Evolutionary conservation across 169 alveolate genomes (phyloP), one percentile per base, ranked within the genome.

Genomic region (Eimeria maxima): DNA sequence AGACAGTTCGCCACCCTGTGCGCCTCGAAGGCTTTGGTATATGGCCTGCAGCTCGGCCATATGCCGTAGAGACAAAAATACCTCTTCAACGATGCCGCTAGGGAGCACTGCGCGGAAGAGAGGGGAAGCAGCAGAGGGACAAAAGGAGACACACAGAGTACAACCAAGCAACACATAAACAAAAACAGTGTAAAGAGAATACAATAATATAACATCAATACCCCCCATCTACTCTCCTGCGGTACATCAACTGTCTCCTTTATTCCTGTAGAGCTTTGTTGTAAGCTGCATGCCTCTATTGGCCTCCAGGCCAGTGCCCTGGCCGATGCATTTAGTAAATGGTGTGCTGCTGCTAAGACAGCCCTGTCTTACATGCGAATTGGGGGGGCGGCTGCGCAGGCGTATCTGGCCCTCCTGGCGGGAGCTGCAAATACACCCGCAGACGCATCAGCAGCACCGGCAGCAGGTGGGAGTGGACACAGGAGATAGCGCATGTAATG

Each of bases 1-100:
- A 27, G 80, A 92, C 88, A 96, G 96, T 80, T 97, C 97, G 90
- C 83, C 80, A 42, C 95, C 90, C 78, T 91, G 95, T 44, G 65
- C 47, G 27, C 90, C 69, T 6, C 95, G 80, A 18, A 91, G 90
- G 27, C 90, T 42, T n/a, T 38, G 67, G 80, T 91, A 91, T 29
- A 91, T 78, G 4, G 95, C 83, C 90, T 91, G 95, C 38, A 91
- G 95, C 50, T 91, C 90, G 33, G 69, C 47, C 95, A 91, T 91
- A 42, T 83, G 95, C n/a, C 95, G 89, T 4, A 91, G 33, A 22
- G 90, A 71, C 22, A 71, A 11, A 33, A 91, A 74, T 76, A 76
- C 44, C 47, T 91, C 95, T 55, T 91, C 95, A 7, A 91, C 90
- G 24, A 91, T 27, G 45, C 87, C 89, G 67, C 95, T 91, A 13